Conservation (phyloP, 345 rosid species). For the Eucalyptus sp. region DNA sequence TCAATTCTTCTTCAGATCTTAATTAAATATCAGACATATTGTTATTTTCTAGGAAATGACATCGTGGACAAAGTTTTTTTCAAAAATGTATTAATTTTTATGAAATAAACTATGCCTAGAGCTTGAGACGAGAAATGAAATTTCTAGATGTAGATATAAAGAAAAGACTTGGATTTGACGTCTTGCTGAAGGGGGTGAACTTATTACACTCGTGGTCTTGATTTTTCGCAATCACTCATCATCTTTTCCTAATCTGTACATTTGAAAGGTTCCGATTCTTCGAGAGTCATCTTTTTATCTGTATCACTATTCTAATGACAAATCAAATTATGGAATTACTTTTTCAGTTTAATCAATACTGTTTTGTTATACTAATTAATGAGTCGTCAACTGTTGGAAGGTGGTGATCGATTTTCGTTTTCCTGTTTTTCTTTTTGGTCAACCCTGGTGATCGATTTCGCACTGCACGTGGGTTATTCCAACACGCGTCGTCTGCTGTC, state of each 20-base stretch:
- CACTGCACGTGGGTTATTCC: not conserved
- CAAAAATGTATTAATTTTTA: too few relatives aligned
- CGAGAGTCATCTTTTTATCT: not conserved
- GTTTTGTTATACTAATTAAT: not conserved
- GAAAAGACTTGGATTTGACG: not conserved
- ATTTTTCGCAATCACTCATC: not conserved
- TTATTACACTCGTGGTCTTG: not conserved
- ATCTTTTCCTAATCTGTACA: not conserved
- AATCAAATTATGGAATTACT: not conserved
- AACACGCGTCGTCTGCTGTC: not conserved
- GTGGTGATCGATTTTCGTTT: not conserved
- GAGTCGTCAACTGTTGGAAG: not conserved
- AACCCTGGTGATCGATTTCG: not conserved
- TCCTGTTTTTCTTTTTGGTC: too few relatives aligned
- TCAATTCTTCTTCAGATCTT: accelerated
- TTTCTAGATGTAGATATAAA: not conserved
- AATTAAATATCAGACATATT: too few relatives aligned
- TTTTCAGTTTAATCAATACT: not conserved
- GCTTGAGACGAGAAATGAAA: not conserved
- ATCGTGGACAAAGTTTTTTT: too few relatives aligned
- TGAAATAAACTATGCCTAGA: too few relatives aligned
- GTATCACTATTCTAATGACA: not conserved
- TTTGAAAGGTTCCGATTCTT: not conserved
- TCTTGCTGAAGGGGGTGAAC: not conserved
- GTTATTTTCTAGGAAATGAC: too few relatives aligned